These are phyloP conservation scores for Spiromastix sp. DNA, from an alignment of 2,329 filamentous ascomycete species.

Conservation along the genomic window DNA sequence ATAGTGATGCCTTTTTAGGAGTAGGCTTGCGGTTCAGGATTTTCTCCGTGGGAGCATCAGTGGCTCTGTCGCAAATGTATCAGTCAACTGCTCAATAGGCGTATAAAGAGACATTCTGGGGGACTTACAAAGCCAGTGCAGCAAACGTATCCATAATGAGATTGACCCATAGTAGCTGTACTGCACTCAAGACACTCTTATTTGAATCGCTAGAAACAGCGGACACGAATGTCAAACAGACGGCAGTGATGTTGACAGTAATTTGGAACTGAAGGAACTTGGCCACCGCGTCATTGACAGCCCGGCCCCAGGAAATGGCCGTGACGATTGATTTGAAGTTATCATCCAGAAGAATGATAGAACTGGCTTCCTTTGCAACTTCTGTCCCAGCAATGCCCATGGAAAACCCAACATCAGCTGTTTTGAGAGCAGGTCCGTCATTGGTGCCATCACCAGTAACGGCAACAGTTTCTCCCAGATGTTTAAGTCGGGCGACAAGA, in stretches of 20 bases:
- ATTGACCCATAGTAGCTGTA: constrained; percentile 93
- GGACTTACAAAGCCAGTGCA: constrained; percentile 57
- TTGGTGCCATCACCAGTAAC: constrained; percentile 58
- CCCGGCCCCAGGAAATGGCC: constrained; percentile 58
- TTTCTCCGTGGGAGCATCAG: constrained; percentile 74
- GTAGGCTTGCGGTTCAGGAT: constrained; percentile 73
- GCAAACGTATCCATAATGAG: constrained; percentile 96
- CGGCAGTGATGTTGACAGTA: constrained; percentile 85
- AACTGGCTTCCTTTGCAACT: constrained; percentile 58
- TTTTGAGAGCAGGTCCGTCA: constrained; percentile 55
- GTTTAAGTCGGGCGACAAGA: constrained; percentile 50
- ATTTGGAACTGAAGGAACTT: constrained; percentile 57
- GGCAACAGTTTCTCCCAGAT: constrained; percentile 53
- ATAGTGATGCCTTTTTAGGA: constrained; percentile 62
- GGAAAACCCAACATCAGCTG: constrained; percentile 57
- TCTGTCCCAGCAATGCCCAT: constrained; percentile 60
- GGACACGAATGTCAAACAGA: constrained; percentile 77
- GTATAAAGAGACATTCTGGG: neutral
- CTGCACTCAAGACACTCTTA: constrained; percentile 69
- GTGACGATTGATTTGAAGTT: constrained; percentile 57
- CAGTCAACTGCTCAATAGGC: neutral
- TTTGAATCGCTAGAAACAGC: constrained; percentile 62
- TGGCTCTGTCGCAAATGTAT: constrained; percentile 41
- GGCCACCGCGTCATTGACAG: constrained; percentile 57
- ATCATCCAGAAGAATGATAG: constrained; percentile 57